Percentiles rank a stretch among this genome's conserved stretches.
phyloP scores from a whole-genome alignment of 2,329 filamentous ascomycete genomes.

The Chaetomiaceae sp. region DNA sequence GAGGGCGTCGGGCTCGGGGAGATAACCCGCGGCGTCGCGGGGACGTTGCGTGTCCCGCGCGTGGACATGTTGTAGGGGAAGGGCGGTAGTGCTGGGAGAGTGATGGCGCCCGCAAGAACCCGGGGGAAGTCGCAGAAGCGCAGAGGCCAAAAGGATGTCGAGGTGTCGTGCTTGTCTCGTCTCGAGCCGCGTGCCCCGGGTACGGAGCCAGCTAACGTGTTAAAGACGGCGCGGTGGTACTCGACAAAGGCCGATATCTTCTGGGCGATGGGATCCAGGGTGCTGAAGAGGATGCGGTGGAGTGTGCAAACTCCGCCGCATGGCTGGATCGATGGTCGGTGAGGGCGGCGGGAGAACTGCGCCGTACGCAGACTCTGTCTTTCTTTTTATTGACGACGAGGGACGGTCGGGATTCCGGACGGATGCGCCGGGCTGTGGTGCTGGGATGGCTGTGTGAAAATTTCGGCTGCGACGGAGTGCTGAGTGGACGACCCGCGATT shows the following conservation, averaged over 20 bases:
- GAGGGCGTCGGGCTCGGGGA: conserved; percentile 78
- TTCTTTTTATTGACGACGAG: neutral
- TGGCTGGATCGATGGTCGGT: conserved; percentile 29
- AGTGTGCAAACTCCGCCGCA: conserved; percentile 53
- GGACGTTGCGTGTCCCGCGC: conserved; percentile 53
- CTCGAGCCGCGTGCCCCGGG: conserved; percentile 39
- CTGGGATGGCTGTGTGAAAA: conserved; percentile 15
- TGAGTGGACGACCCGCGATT: conserved; percentile 7
- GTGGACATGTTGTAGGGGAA: conserved; percentile 55
- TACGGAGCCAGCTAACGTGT: conserved; percentile 13
- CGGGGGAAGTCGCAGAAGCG: conserved; percentile 45
- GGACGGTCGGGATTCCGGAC: neutral
- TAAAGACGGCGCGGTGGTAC: conserved; percentile 30
- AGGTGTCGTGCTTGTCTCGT: conserved; percentile 50
- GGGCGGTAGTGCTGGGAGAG: conserved; percentile 54
- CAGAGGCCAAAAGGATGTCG: conserved; percentile 41
- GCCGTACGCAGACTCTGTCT: conserved; percentile 3
- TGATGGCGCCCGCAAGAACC: conserved; percentile 53
- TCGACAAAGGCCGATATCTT: conserved; percentile 33
- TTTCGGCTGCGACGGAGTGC: conserved; percentile 22
- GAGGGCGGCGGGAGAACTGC: conserved; percentile 7
- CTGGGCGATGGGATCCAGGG: conserved; percentile 53
- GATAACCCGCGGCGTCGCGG: conserved; percentile 79
- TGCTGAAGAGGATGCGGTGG: conserved; percentile 49
- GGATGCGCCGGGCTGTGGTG: conserved; percentile 5